Evolutionary conservation across 2,329 filamentous ascomycete species (phyloP).

Genomic region (Fusarium sp.): DNA sequence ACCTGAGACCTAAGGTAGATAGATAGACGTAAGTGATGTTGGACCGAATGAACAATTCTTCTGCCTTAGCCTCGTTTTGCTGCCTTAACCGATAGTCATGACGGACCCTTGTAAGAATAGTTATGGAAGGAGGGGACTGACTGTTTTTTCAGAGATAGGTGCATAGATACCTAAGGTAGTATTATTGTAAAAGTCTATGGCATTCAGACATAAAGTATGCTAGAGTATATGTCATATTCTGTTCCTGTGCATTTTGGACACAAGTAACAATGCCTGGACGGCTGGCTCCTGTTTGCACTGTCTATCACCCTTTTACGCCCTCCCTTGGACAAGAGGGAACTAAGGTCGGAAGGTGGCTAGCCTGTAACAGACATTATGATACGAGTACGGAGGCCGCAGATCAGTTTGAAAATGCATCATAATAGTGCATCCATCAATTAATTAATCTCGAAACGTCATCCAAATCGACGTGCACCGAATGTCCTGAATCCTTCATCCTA

Average conservation of each 20-base stretch:
- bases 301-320: background rate
- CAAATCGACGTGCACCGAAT: background rate
- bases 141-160: background rate
- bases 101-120: background rate
- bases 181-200: background rate
- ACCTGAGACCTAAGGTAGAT: too few relatives aligned
- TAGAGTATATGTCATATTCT: background rate
- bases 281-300: background rate
- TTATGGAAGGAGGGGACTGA: background rate
- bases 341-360: constrained; percentile 2
- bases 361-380: background rate
- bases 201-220: background rate
- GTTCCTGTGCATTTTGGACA: background rate
- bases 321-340: background rate
- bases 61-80: constrained; percentile 31
- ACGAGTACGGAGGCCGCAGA: background rate
- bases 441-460: constrained; percentile 2
- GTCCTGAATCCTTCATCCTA: background rate
- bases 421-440: background rate
- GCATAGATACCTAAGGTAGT: background rate
- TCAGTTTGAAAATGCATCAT: background rate
- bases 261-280: background rate
- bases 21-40: background rate
- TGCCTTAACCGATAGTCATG: constrained; percentile 17
- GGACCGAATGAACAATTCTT: background rate